Evolutionary conservation across 495 filamentous ascomycete genomes (phyloP), one percentile per base, ranked within the genome.

Genomic region (Venustampulla echinocandica): DNA sequence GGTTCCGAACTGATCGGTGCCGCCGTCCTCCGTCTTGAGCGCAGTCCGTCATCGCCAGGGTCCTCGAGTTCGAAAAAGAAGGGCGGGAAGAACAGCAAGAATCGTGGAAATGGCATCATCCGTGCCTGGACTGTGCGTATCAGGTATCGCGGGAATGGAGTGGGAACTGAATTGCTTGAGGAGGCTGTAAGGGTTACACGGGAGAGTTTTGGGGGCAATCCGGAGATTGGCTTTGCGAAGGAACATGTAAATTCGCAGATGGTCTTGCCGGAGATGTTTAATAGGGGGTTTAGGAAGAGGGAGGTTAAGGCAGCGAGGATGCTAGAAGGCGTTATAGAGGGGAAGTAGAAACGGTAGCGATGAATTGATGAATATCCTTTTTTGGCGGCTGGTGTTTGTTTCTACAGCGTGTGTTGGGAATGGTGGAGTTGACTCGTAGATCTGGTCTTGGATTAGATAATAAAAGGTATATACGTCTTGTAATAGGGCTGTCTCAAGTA

Each of bases 101-200:
- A 42, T 10, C 76, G 67, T 9, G 75, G 69, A 21, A 60, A 62
- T 42, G 74, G 69, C 3, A 62, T 84, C 14, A 79, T 90, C 37
- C 68, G 81, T 18, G 86, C 82, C 0, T 90, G 86, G 84, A 85
- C 86, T 2, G 82, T 87, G 0, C 69, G 73, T 58, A 49, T 77
- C 48, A 67, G 62, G 52, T 90, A 85, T 59, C 70, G 88, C 10
- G 64, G 74, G 4, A 69, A 69, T 42, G 87, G 87, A 0, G 63
- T 93, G 6, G 88, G 87, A 3, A 65, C 56, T 13, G 80, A 74
- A 19, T 63, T 95, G 59, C 62, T 93, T 43, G 73, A 81, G 44
- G 75, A 80, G 50, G 82, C 78, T 2, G 77, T 85, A 1, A 64
- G 62, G 46, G 46, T 82, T 36, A 75, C 74, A 42, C 68, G 71